Evolutionary conservation across 306 rosid genomes (phyloP).

Genomic region (Heteromeles arbutifolia): DNA sequence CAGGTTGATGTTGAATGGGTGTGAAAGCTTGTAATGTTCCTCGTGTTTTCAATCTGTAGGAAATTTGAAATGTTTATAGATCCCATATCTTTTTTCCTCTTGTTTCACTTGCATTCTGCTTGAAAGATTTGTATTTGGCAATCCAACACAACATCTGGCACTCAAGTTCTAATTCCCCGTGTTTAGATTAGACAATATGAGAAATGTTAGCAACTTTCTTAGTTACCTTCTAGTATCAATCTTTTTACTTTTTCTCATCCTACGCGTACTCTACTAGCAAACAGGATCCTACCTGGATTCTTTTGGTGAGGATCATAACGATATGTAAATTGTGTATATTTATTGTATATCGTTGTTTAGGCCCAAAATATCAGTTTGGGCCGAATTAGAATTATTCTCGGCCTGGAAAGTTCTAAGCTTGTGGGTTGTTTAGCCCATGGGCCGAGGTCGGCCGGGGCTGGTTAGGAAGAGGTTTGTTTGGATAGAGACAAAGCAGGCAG

Average conservation of each 20-base stretch:
- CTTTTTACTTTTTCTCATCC: too few relatives aligned
- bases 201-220: too few relatives aligned
- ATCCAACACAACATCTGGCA: neutral
- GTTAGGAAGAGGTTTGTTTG: too few relatives aligned
- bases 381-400: too few relatives aligned
- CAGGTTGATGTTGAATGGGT: neutral
- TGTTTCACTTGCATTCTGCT: neutral
- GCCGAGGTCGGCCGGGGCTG: too few relatives aligned
- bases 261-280: too few relatives aligned
- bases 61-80: neutral
- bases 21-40: neutral
- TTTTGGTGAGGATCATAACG: rapidly evolving
- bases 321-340: rapidly evolving
- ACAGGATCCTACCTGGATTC: too few relatives aligned
- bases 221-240: too few relatives aligned
- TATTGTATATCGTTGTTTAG: rapidly evolving
- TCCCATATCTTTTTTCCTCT: neutral
- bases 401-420: too few relatives aligned
- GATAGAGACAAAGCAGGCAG: too few relatives aligned
- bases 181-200: neutral
- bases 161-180: neutral
- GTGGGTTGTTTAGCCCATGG: too few relatives aligned
- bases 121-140: neutral
- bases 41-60: neutral
- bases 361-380: too few relatives aligned